These are phyloP conservation scores for Atkinsonella hypoxylon DNA, from an alignment of 2,329 filamentous ascomycete genomes.

Conservation along the genomic window DNA sequence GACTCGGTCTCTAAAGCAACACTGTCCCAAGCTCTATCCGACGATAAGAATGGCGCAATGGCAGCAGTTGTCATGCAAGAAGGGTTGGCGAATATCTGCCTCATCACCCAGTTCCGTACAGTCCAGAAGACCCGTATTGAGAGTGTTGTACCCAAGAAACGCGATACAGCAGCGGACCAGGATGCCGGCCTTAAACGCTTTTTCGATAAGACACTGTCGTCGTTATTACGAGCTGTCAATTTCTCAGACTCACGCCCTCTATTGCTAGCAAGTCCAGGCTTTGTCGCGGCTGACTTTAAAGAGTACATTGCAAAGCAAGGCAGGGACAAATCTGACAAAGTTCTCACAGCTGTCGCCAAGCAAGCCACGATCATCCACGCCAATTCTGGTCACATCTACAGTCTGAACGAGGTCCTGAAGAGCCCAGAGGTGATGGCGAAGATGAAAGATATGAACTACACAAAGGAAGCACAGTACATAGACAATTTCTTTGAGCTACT, in stretches of 20 bases:
- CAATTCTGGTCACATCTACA: slow-evolving; percentile 76
- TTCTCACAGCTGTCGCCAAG: slow-evolving; percentile 48
- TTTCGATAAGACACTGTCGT: slow-evolving; percentile 64
- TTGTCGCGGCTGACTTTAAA: slow-evolving; percentile 70
- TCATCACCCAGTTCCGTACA: slow-evolving; percentile 71
- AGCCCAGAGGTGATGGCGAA: slow-evolving; percentile 65
- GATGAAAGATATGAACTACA: slow-evolving; percentile 79
- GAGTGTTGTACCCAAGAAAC: slow-evolving; percentile 54
- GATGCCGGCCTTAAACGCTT: slow-evolving; percentile 61
- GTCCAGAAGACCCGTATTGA: slow-evolving; percentile 54
- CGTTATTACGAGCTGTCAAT: slow-evolving; percentile 67
- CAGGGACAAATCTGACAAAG: slow-evolving; percentile 50
- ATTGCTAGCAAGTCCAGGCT: slow-evolving; percentile 80
- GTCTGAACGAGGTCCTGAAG: slow-evolving; percentile 75
- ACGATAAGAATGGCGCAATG: slow-evolving; percentile 68
- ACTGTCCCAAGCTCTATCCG: slow-evolving; percentile 65
- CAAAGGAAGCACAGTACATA: slow-evolving; percentile 71
- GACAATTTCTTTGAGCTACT: slow-evolving; percentile 71
- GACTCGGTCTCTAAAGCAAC: slow-evolving; percentile 76
- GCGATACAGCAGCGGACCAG: slow-evolving; percentile 51
- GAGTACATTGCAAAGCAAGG: slow-evolving; percentile 56
- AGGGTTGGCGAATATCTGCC: slow-evolving; percentile 68
- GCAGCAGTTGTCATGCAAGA: slow-evolving; percentile 94
- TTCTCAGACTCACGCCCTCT: slow-evolving; percentile 59
- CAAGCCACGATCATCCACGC: slow-evolving; percentile 67